Evolutionary conservation across 768 basidiomycete species (phyloP), one percentile per base, ranked within the genome.

Genomic region (Auricularia heimuer): DNA sequence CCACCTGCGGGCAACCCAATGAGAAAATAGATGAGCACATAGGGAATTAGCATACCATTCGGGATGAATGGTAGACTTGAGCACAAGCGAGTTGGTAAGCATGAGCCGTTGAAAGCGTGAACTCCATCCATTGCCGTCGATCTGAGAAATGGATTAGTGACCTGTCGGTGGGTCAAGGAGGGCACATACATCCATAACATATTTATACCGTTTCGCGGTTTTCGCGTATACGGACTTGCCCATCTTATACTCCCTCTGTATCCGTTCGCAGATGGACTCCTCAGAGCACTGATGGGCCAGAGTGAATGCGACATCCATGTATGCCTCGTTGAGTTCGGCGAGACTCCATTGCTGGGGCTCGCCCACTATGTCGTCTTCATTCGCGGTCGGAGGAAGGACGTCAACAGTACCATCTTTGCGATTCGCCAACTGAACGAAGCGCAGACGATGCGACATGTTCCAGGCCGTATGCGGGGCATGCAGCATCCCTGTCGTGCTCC

Each of bases 41-140:
- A 7, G 62, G 29, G 63, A 62, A 62, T 45, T 3, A 35, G 67
- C 75, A 12, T 70, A 85, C 89, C 89, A 90, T 74, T 89, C 89
- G 0, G 87, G 87, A 70, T 86, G 89, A 67, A 89, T 81, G 0
- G 87, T 89, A 42, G 84, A 78, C 70, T 89, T 89, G 76, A 90
- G 83, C 4, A 89, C 76, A 16, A 87, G 74, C 0, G 87, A 79
- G 33, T 87, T 86, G 29, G 83, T 79, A 2, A 83, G 83, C 3
- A 89, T 78, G 2, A 89, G 75, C 3, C 86, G 77, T 66, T 86
- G 85, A 72, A 89, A 90, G 3, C 86, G 79, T n/a, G 83, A 79
- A 3, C 85, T 86, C 86, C 87, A 88, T 1, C 85, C 87, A 65
- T 42, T 42, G 39, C 39, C 39, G 39, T 42, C 39, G 39, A 42